Percentiles rank a stretch among this genome's conserved stretches.
Evolutionary conservation across 495 filamentous ascomycete genomes (phyloP).

Genomic region (Extremus antarcticus): DNA sequence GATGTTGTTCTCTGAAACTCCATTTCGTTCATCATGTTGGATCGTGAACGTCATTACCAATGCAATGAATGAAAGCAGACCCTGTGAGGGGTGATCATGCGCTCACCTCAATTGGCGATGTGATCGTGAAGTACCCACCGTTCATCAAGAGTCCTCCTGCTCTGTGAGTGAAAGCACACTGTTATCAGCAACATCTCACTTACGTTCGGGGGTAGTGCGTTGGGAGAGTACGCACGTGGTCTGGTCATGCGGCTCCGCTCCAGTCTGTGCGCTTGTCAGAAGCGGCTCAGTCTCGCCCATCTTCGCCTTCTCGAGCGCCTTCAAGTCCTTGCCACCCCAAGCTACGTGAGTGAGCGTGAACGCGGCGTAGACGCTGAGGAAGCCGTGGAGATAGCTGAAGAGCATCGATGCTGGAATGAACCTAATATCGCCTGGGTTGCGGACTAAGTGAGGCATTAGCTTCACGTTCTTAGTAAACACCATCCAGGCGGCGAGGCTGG

Average conservation of each 20-base stretch:
- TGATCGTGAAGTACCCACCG: neutral
- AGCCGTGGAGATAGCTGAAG: slow-evolving; percentile 67
- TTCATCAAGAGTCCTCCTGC: no score
- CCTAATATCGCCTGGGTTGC: slow-evolving; percentile 56
- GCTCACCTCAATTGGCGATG: neutral
- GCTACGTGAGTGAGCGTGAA: slow-evolving; percentile 34
- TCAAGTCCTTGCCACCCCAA: slow-evolving; percentile 11
- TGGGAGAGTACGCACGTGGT: neutral
- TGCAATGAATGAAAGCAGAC: no score
- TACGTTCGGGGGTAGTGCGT: neutral
- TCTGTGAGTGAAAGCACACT: no score
- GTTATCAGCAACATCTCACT: neutral
- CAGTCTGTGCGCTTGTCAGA: slow-evolving; percentile 1
- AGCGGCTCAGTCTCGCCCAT: slow-evolving; percentile 6
- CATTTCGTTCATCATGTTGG: no score
- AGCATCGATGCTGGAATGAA: slow-evolving; percentile 62
- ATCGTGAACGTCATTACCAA: no score
- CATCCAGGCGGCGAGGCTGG: slow-evolving; percentile 46
- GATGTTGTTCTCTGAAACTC: neutral
- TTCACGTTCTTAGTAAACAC: slow-evolving; percentile 71
- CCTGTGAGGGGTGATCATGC: neutral
- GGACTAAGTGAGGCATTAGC: slow-evolving; percentile 59
- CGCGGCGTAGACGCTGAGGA: slow-evolving; percentile 66
- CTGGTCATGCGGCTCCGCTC: neutral
- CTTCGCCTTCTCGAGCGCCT: slow-evolving; percentile 1